phyloP scores from a whole-genome alignment of 805 yeast species.

The Candida hungchunana region DNA sequence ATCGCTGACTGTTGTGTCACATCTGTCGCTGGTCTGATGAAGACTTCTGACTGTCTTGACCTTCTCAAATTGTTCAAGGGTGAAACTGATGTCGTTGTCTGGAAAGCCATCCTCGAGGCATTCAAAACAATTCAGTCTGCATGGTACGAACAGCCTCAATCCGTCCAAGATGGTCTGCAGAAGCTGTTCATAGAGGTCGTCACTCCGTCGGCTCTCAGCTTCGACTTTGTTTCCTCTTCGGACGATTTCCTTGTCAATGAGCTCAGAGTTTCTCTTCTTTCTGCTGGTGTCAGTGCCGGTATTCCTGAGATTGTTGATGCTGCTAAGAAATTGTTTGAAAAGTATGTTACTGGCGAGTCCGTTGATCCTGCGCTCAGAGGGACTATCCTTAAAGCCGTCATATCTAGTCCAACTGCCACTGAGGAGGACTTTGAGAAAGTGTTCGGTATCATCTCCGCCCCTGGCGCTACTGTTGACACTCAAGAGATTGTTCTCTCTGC shows the following conservation, averaged over 20 bases:
- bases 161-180: conserved; percentile 42
- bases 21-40: conserved; percentile 63
- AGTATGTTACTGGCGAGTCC: conserved; percentile 44
- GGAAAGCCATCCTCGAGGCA: conserved; percentile 52
- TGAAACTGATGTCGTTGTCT: conserved; percentile 60
- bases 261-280: conserved; percentile 59
- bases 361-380: conserved; percentile 69
- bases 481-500: conserved; percentile 62
- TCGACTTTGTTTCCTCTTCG: conserved; percentile 55
- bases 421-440: conserved; percentile 57
- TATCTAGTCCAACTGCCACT: conserved; percentile 63
- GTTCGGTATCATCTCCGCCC: conserved; percentile 53
- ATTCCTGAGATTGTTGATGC: conserved; percentile 42
- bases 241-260: conserved; percentile 60
- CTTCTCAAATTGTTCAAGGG: conserved; percentile 53
- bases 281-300: conserved; percentile 51
- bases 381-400: conserved; percentile 55
- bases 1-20: conserved; percentile 69
- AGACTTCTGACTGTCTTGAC: conserved; percentile 55
- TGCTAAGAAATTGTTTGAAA: conserved; percentile 40
- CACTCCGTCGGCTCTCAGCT: conserved; percentile 44
- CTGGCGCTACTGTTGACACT: conserved; percentile 58
- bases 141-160: conserved; percentile 49
- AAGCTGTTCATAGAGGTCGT: conserved; percentile 50
- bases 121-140: conserved; percentile 43